Evolutionary conservation across 805 yeast species (phyloP).

Genomic region (Kurtzmaniella fragi): DNA sequence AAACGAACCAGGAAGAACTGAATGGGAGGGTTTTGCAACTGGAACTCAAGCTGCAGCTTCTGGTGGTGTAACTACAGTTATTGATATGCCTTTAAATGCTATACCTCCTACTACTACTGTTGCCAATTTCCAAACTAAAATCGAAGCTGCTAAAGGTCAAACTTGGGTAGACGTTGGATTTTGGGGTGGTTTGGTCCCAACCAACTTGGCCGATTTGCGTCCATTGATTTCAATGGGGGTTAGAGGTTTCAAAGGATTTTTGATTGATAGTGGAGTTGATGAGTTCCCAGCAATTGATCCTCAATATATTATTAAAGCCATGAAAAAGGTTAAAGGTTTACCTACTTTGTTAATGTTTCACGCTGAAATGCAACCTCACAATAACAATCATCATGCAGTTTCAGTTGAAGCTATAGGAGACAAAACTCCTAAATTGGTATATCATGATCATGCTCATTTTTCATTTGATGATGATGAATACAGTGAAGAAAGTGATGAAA

Average conservation of each 20-base stretch:
- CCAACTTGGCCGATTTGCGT: constrained; percentile 59
- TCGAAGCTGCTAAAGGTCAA: constrained; percentile 74
- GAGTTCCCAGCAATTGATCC: constrained; percentile 84
- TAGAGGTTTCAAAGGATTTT: constrained; percentile 87
- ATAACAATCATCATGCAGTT: constrained; percentile 15
- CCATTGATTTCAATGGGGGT: constrained; percentile 85
- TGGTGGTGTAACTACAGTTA: constrained; percentile 94
- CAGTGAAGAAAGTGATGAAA: constrained; percentile 4
- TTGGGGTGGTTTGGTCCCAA: constrained; percentile 94
- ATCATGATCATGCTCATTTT: constrained; percentile 11
- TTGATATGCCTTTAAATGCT: constrained; percentile 95
- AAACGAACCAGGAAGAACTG: constrained; percentile 97
- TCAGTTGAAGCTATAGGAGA: constrained; percentile 18
- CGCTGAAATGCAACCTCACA: constrained; percentile 74
- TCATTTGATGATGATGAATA: constrained; percentile 10
- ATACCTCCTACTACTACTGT: constrained; percentile 92
- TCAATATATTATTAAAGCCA: constrained; percentile 59
- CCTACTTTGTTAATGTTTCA: constrained; percentile 84
- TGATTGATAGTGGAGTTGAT: constrained; percentile 94
- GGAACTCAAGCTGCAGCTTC: constrained; percentile 93
- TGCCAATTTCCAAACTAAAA: constrained; percentile 66
- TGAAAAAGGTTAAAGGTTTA: constrained; percentile 55
- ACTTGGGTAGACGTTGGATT: constrained; percentile 92
- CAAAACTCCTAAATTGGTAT: constrained; percentile 19
- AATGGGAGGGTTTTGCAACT: constrained; percentile 97